These are phyloP conservation scores for Tranzscheliella williamsii DNA, from an alignment of 1,284 basidiomycete genomes.

Conservation along the genomic window DNA sequence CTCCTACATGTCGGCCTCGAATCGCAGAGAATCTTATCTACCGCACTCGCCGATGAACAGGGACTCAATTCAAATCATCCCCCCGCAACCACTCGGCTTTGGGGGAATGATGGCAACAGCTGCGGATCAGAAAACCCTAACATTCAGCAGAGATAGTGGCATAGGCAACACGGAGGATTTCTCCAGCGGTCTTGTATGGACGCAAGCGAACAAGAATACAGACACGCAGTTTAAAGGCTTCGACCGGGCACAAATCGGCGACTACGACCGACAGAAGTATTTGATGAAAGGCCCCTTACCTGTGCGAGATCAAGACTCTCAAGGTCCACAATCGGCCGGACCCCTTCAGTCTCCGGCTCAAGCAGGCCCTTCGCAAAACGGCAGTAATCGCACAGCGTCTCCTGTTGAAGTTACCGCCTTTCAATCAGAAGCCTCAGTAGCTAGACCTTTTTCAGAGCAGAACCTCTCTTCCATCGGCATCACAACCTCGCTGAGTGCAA, in stretches of 20 bases:
- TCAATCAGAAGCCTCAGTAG: slow-evolving; percentile 1
- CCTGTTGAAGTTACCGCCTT: not conserved
- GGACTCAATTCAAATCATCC: slow-evolving; percentile 49
- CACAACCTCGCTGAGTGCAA: slow-evolving; percentile 12
- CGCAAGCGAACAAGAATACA: not conserved
- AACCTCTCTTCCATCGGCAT: slow-evolving; percentile 5
- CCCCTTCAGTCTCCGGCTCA: not conserved
- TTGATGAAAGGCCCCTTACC: not conserved
- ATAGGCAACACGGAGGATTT: slow-evolving; percentile 46
- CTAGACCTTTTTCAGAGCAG: not conserved
- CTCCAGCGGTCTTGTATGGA: slow-evolving; percentile 38
- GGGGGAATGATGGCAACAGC: slow-evolving; percentile 45
- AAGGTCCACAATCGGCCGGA: not conserved
- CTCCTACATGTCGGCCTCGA: slow-evolving; percentile 12
- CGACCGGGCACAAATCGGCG: slow-evolving; percentile 4
- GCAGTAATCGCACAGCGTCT: not conserved
- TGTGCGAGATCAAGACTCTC: not conserved
- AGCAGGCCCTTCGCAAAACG: not conserved
- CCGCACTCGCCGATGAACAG: slow-evolving; percentile 49
- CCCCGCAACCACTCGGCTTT: slow-evolving; percentile 53
- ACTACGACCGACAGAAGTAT: slow-evolving; percentile 11
- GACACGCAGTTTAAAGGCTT: not conserved
- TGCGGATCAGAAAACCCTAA: slow-evolving; percentile 46
- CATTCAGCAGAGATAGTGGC: slow-evolving; percentile 43
- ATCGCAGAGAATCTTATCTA: slow-evolving; percentile 43